Conservation (phyloP, 1,139 yeast genomes). For the Protomyces inundatus region DNA sequence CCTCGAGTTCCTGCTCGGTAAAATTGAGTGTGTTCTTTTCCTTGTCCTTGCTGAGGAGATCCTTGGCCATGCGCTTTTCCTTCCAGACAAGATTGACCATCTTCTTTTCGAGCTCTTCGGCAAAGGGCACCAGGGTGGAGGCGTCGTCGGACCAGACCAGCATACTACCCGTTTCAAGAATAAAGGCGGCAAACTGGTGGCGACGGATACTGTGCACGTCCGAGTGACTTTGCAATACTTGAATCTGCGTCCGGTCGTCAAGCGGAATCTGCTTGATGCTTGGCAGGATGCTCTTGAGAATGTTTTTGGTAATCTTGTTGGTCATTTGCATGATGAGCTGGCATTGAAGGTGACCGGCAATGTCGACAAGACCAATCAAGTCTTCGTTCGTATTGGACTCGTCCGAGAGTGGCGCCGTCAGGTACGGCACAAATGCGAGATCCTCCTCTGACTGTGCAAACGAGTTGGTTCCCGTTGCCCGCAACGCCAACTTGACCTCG, state of each 20-base stretch:
- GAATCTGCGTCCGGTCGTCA: constrained; percentile 31
- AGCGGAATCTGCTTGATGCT: constrained; percentile 28
- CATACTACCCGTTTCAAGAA: constrained; percentile 22
- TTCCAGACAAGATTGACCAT: constrained; percentile 27
- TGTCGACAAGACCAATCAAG: constrained; percentile 27
- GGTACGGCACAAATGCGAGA: constrained; percentile 19
- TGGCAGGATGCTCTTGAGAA: constrained; percentile 26
- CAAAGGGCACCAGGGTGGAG: constrained; percentile 25
- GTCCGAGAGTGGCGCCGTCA: constrained; percentile 23
- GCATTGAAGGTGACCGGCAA: constrained; percentile 27
- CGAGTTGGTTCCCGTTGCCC: constrained; percentile 22
- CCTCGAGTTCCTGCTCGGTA: constrained; percentile 7
- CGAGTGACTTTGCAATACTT: constrained; percentile 27
- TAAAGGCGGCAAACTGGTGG: constrained; percentile 30
- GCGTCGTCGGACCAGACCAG: constrained; percentile 30
- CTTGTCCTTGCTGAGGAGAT: constrained; percentile 2
- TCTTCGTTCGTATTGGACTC: constrained; percentile 15
- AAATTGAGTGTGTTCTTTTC: background rate
- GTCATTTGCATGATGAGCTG: constrained; percentile 29
- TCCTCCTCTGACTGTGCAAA: constrained; percentile 15
- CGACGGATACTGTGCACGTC: constrained; percentile 31
- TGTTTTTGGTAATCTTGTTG: constrained; percentile 27
- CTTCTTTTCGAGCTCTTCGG: constrained; percentile 25
- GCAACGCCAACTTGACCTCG: constrained; percentile 27
- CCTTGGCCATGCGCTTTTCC: constrained; percentile 13